Percentiles rank a stretch among this genome's conserved stretches.
These are phyloP conservation scores for Nicotiana knightiana DNA, from an alignment of 257 asterid species.

Conservation along the genomic window DNA sequence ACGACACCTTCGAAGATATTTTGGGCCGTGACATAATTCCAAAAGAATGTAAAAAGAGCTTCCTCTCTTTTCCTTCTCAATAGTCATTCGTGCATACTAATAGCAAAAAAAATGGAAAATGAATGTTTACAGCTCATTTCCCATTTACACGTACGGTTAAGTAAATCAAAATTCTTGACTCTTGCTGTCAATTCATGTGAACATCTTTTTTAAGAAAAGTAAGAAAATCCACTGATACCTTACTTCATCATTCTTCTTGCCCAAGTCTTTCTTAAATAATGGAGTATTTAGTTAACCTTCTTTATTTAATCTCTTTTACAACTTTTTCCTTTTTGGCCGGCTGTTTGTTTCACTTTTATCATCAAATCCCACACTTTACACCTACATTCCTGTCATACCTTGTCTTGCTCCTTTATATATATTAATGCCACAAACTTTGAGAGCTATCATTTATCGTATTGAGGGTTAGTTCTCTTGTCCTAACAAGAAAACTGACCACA, in stretches of 20 bases:
- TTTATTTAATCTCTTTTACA: background rate
- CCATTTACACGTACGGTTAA: background rate
- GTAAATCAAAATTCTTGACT: background rate
- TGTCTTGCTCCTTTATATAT: conserved; percentile 25
- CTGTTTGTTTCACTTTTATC: conserved; percentile 26
- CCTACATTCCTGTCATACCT: conserved; percentile 36
- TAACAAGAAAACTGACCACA: conserved; percentile 14
- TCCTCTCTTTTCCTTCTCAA: background rate
- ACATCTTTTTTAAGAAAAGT: conserved; percentile 7
- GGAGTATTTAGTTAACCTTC: background rate
- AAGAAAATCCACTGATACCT: conserved; percentile 16
- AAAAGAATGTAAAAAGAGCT: background rate
- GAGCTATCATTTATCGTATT: background rate
- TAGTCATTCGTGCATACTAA: background rate
- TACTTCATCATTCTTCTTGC: conserved; percentile 25
- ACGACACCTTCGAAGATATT: too few relatives aligned
- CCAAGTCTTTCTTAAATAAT: conserved; percentile 12
- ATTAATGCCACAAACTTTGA: conserved; percentile 1
- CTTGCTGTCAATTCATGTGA: conserved; percentile 13
- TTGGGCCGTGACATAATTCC: background rate
- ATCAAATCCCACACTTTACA: conserved; percentile 37
- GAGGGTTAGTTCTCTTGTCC: conserved; percentile 19
- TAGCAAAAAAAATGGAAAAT: background rate
- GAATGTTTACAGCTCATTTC: background rate
- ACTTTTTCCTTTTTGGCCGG: conserved; percentile 67